Evolutionary conservation across 768 basidiomycete genomes (phyloP), one percentile per base, ranked within the genome.

Genomic region (Tricholoma sp.): DNA sequence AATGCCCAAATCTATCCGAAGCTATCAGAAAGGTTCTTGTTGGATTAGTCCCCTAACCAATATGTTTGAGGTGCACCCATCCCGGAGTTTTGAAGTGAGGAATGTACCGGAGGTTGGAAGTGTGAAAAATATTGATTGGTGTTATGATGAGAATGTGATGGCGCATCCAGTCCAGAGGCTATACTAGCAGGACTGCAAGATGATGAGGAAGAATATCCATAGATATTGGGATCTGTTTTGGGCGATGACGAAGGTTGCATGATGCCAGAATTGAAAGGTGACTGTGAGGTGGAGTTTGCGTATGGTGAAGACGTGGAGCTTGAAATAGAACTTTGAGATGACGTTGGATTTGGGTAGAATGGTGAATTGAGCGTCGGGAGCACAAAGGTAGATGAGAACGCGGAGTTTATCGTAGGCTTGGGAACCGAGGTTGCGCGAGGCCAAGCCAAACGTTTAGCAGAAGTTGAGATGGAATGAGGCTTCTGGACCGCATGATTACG

Each of bases 361-460:
- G 84, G 79, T 8, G 83, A 76, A 59, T 69, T 83, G 37, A 84
- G 75, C 14, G 84, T 85, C 41, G 81, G 79, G 65, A 85, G 79
- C 52, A 61, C 43, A 63, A 66, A 78, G 46, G 45, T 57, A 5
- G 53, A 35, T 68, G 64, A 35, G 68, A 63, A 11, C 50, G 58
- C 19, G 60, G 67, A 46, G 58, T 50, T 39, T 9, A 63, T 43
- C 61, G 68, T 67, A 1, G 63, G 45, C 46, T 60, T 64, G 29
- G 63, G 14, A 1, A 58, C 21, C 18, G 56, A 57, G 22, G 52
- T 49, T 16, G 62, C 32, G 16, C 52, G 57, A 27, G 58, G 54
- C 63, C 63, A 61, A 11, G 56, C 39, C 2, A 54, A 47, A 14
- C 54, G 57, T 1, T 47, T 43, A 9, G 52, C 45, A 16, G 57